Percentiles rank a stretch among this genome's conserved stretches.
These are phyloP conservation scores for Fusarium coffeatum DNA, from an alignment of 2,329 filamentous ascomycete genomes.

Conservation along the genomic window DNA sequence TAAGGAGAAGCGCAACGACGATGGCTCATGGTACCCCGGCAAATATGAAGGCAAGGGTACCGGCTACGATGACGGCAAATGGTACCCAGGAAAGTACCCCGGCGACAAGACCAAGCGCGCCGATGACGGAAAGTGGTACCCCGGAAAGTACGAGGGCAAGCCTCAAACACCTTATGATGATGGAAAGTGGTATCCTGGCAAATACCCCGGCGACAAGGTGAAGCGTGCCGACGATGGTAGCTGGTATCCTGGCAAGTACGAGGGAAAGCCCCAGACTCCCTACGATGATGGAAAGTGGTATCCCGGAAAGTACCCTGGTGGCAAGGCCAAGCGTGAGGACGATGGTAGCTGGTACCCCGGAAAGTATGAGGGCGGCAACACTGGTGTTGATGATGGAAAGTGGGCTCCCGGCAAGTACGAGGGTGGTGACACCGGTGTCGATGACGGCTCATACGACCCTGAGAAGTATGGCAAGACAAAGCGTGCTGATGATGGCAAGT, in stretches of 20 bases:
- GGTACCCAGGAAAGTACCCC: conserved; percentile 22
- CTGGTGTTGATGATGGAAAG: conserved; percentile 2
- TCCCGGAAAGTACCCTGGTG: conserved; percentile 30
- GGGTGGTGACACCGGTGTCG: not conserved
- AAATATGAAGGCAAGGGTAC: conserved; percentile 6
- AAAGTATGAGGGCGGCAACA: conserved; percentile 19
- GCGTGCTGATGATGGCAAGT: conserved; percentile 17
- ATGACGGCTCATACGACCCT: not conserved
- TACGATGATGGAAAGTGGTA: conserved; percentile 27
- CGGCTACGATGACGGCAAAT: not conserved
- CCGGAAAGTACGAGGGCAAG: conserved; percentile 11
- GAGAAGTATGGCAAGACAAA: conserved; percentile 18
- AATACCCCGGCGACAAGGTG: conserved; percentile 15
- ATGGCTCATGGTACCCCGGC: conserved; percentile 6
- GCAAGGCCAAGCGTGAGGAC: conserved; percentile 10
- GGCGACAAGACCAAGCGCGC: not conserved
- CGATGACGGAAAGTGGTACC: not conserved
- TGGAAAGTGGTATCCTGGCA: conserved; percentile 17
- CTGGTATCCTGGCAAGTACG: conserved; percentile 20
- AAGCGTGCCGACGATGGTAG: conserved; percentile 5
- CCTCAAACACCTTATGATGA: conserved; percentile 5
- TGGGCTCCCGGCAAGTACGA: conserved; percentile 6
- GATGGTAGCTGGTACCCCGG: conserved; percentile 18
- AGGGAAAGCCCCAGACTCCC: not conserved
- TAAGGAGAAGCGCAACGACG: not conserved